Evolutionary conservation across 1,284 basidiomycete species (phyloP), one percentile per base, ranked within the genome.

Genomic region (Trametes sp.): DNA sequence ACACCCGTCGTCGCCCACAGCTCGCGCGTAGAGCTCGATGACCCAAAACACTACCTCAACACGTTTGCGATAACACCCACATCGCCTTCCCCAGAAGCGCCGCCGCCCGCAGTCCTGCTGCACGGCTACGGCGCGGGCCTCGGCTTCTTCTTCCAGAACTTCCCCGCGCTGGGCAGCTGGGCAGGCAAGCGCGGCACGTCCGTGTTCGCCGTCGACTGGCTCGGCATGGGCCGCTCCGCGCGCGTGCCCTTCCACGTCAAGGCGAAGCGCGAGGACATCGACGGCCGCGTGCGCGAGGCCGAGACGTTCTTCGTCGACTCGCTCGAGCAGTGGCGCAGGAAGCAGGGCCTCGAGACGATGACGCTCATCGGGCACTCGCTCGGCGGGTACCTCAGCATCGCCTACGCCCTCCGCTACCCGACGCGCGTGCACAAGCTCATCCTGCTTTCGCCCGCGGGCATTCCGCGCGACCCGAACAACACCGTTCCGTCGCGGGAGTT

Each of bases 171-270:
- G 21, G 90, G 90, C 0, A 74, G 84, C 42, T 94, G 92, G 92
- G 93, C 89, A 2, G 84, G 82, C 23, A 78, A 76, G 50, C 82
- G 83, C 11, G 83, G 87, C n/a, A 83, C 89, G 0, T 81, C 88
- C 21, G 86, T 96, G 26, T 96, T 92, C 73, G 94, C 94, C 42
- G 80, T 98, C 69, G 96, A 98, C 77, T 98, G 96, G 96, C 84
- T 98, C 29, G 96, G 96, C 58, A 98, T 98, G 96, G 96, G 96
- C 45, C 88, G 95, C 46, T 95, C 93, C 16, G 90, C 95, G 3
- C 92, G 96, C 42, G 86, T 90, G 2, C 88, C 93, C 0, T 96
- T 95, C 78, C 77, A 82, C 51, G 77, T 95, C 69, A 88, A 85
- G 66, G 85, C 91, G 13, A 87, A 87, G 69, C 84, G 86, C 14